Percentiles rank a stretch among this genome's conserved stretches.
phyloP scores from a whole-genome alignment of 768 basidiomycete genomes.

The Hemileccinum rubropunctum region DNA sequence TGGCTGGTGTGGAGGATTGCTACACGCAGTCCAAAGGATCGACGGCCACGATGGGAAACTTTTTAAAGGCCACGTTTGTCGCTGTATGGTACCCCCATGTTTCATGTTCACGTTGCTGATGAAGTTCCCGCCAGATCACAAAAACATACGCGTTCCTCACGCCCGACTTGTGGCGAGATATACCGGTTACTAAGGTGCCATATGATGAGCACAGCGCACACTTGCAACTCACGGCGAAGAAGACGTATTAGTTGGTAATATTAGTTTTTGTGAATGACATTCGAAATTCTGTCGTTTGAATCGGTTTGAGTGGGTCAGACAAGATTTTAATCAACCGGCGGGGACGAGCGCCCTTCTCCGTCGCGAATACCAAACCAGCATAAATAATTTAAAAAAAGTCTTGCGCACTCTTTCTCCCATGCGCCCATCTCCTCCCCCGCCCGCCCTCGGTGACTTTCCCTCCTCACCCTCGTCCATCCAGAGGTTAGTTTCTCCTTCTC shows the following conservation, averaged over 20 bases:
- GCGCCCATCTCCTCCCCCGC: neutral
- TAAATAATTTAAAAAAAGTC: neutral
- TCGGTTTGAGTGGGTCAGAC: neutral
- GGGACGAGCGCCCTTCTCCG: neutral
- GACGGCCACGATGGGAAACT: constrained; percentile 98
- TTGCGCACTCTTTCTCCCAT: neutral
- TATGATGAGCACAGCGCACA: constrained; percentile 96
- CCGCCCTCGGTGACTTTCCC: constrained; percentile 7
- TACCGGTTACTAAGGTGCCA: constrained; percentile 82
- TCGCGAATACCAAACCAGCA: neutral
- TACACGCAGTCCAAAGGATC: constrained; percentile 99
- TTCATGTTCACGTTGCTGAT: neutral
- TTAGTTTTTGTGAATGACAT: neutral
- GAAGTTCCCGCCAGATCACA: constrained; percentile 68
- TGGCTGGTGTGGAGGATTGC: constrained; percentile 96
- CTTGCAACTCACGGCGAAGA: constrained; percentile 83
- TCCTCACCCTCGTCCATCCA: constrained; percentile 22
- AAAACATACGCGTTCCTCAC: constrained; percentile 99
- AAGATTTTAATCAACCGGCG: neutral
- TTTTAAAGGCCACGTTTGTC: constrained; percentile 96
- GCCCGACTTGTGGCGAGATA: constrained; percentile 96
- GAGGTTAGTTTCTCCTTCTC: constrained; percentile 17
- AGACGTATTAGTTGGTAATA: constrained; percentile 47
- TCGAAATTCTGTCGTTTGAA: neutral
- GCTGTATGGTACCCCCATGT: constrained; percentile 53